These are phyloP conservation scores for Neurospora tetraspora DNA, from an alignment of 495 filamentous ascomycete genomes.

Conservation along the genomic window DNA sequence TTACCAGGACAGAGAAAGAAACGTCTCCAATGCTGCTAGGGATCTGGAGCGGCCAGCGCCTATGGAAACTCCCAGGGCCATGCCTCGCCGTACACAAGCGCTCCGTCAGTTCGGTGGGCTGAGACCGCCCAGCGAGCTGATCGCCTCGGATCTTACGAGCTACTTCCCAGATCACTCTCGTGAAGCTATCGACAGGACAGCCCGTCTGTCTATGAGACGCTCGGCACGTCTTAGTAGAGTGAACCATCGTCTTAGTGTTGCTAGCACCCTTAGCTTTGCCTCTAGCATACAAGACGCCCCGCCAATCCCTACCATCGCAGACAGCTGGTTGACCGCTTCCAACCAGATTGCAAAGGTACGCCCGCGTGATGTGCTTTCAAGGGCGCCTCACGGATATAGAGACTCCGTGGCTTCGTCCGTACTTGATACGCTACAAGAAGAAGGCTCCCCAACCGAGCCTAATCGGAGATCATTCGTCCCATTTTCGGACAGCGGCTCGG, in stretches of 20 bases:
- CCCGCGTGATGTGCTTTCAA: slow-evolving; percentile 30
- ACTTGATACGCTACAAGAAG: slow-evolving; percentile 80
- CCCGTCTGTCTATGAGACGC: slow-evolving; percentile 79
- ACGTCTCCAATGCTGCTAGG: slow-evolving; percentile 50
- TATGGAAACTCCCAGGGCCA: slow-evolving; percentile 35
- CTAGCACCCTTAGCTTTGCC: slow-evolving; percentile 85
- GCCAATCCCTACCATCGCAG: slow-evolving; percentile 92
- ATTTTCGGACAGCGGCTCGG: slow-evolving; percentile 71
- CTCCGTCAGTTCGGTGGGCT: slow-evolving; percentile 72
- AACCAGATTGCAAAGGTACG: slow-evolving; percentile 41
- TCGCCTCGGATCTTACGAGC: slow-evolving; percentile 86
- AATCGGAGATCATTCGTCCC: slow-evolving; percentile 95
- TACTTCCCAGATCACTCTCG: slow-evolving; percentile 95
- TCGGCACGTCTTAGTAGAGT: slow-evolving; percentile 85
- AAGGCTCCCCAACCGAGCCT: slow-evolving; percentile 69
- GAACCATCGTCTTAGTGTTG: slow-evolving; percentile 82
- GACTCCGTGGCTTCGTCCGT: slow-evolving; percentile 83
- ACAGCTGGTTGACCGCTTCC: slow-evolving; percentile 70
- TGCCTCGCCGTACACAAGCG: slow-evolving; percentile 49
- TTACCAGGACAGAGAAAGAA: slow-evolving; percentile 52
- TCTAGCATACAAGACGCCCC: slow-evolving; percentile 83
- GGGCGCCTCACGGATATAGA: slow-evolving; percentile 47
- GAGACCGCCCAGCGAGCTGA: slow-evolving; percentile 90
- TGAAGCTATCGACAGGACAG: slow-evolving; percentile 87
- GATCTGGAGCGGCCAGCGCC: slow-evolving; percentile 49